Base-by-base conservation (phyloP, 2,329 filamentous ascomycete genomes). In the Beauveria sp. region DNA sequence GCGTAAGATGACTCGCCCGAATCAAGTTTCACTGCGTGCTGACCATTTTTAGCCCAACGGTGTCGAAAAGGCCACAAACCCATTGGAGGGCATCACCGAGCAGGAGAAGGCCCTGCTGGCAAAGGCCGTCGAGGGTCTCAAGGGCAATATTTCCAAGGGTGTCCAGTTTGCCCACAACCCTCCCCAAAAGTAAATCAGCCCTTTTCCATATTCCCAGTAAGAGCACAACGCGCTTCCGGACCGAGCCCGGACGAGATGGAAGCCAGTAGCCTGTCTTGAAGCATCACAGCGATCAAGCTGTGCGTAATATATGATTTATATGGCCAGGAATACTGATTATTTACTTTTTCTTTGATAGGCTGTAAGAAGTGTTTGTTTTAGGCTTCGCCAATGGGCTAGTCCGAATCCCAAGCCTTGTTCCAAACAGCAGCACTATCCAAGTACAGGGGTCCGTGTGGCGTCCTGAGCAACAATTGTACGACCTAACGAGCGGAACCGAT, bases 101-200 rank as follows among this genome's bases (percentile, higher is more conserved):
- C 86, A 91, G 79, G 94, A 97, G 85, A 90, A 96, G 87, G 85
- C 84, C 71, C 86, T 97, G 66, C 84, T 97, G 70, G 81, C 89
- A 70, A 87, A 85, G 71, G 85, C 84, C 74, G 83, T 90, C 73
- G 80, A 84, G 69, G 93, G 89, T 67, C 85, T 97, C 65, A 89
- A 92, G 82, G 88, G 85, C 79, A 97, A 97, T 81, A 96, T 99
- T 75, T 79, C 85, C 72, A 97, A 97, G 86, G 94, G 94, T 73
- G 81, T 97, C 73, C 85, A 87, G 73, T 99, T 97, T 75, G 88
- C 88, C 77, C 83, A 90, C 81, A 92, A 88, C 83, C 86, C 90
- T 75, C 89, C 91, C 73, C 86, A 91, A 85, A 92, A 92, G 90
- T 92, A 86, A 90, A 75, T 70, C 70, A 64, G 62, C 68, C 69